Evolutionary conservation across 371 early-diverging fungal genomes (phyloP).

Genomic region (Umbelopsis sp.): DNA sequence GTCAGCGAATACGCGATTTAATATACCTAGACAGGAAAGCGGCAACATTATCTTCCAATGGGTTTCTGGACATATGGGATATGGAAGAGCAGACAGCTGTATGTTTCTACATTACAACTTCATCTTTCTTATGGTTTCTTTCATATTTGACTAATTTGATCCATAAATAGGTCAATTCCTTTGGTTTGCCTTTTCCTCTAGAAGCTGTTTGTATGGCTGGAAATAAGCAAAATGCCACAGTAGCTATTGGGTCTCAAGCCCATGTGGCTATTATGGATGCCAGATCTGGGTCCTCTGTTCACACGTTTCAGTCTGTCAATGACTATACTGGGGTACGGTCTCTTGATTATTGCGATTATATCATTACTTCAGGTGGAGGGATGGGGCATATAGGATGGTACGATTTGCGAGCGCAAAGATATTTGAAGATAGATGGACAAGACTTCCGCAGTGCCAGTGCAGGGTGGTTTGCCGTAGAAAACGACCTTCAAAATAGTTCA

Average conservation of each 20-base stretch:
- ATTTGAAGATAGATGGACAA: not conserved
- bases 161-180: not conserved
- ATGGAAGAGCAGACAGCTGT: not conserved
- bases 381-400: not conserved
- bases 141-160: not conserved
- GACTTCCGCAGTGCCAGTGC: not conserved
- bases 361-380: not conserved
- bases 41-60: not conserved
- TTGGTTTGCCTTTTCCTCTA: not conserved
- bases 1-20: not conserved
- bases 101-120: not conserved
- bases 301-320: not conserved
- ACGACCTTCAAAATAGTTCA: not conserved
- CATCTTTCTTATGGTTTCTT: too few species aligned
- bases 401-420: not conserved
- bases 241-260: not conserved
- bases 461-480: not conserved
- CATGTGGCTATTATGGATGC: not conserved
- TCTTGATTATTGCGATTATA: not conserved
- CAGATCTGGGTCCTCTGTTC: not conserved
- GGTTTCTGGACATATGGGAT: not conserved
- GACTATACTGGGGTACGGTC: constrained; percentile 6
- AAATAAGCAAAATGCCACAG: not conserved
- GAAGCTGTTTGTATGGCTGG: not conserved
- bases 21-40: not conserved